Evolutionary conservation across 371 early-diverging fungal genomes (phyloP).

Genomic region (Chytridium lagenaria): DNA sequence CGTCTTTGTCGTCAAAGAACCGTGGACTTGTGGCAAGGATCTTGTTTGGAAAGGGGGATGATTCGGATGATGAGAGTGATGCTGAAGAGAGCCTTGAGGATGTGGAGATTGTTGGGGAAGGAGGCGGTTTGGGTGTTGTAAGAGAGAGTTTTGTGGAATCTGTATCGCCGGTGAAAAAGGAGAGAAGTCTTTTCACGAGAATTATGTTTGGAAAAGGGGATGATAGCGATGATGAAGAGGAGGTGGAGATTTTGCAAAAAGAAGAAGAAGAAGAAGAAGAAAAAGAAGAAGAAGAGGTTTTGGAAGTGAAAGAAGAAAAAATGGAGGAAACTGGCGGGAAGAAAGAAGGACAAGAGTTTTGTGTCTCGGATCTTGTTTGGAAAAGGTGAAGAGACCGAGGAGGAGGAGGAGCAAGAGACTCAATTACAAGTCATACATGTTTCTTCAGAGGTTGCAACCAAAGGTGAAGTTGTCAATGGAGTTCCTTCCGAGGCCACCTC

Average conservation of each 20-base stretch:
- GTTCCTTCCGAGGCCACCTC: background rate
- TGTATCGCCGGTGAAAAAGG: background rate
- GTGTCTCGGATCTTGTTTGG: background rate
- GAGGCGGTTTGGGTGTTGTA: background rate
- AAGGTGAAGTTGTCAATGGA: background rate
- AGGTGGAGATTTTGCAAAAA: no score
- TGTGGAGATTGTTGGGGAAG: background rate
- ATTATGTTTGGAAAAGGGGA: constrained; percentile 5
- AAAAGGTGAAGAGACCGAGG: background rate
- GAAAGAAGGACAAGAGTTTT: background rate
- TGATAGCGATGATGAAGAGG: constrained; percentile 10
- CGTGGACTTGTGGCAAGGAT: background rate
- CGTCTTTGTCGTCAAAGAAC: background rate
- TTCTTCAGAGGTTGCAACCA: background rate
- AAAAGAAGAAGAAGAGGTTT: background rate
- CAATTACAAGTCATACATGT: background rate
- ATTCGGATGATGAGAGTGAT: background rate
- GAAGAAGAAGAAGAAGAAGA: no score
- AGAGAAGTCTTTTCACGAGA: background rate
- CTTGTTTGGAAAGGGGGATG: constrained; percentile 12
- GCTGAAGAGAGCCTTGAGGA: background rate
- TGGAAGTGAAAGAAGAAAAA: background rate
- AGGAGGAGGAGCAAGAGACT: background rate
- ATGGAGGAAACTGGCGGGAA: no score
- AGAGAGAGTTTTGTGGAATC: background rate